Evolutionary conservation across 345 rosid genomes (phyloP), one percentile per base, ranked within the genome.

Genomic region (Bretschneidera sinensis): DNA sequence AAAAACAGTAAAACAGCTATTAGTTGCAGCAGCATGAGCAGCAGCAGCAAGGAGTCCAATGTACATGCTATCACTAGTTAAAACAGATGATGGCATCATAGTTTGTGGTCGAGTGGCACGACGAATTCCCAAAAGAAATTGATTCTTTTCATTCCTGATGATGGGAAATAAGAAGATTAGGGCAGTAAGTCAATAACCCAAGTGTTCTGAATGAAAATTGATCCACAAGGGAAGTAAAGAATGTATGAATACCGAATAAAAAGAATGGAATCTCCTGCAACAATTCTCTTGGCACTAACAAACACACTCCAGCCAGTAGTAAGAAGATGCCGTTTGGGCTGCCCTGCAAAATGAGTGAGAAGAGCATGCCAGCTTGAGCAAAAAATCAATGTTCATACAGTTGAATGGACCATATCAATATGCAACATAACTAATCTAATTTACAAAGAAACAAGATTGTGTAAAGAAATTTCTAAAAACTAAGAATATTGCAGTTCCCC

Each of bases 1-100:
- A 71, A 77, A 77, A 31, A 77, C 65, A 10, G 78, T 77, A 21
- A 73, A 77, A 62, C 78, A 73, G 62, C 81, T 77, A 62, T 77
- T 73, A 52, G 81, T 77, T 35, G 81, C 78, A 55, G 78, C 76
- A 56, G 78, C 81, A 61, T 73, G 81, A 63, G 81, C 81, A 47
- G 81, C 81, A 57, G 81, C 78, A 70, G 81, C 81, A 54, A 77
- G 81, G 54, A 77, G 81, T 43, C 81, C 81, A 49, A 77, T 74
- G 67, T 77, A 78, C 81, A 77, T 77, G 66, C 78, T 73, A 57
- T 77, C 81, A 73, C 81, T 77, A 24, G 81, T 70, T 60, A 77
- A 66, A 33, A 77, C 81, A 43, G 81, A 77, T 24, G 81, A 77
- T 20, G 81, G 78, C 64, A 73, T 76, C 7, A 70, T 64, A 28